Conservation (phyloP, 805 yeast species). For the Wickerhamomyces pijperi region DNA sequence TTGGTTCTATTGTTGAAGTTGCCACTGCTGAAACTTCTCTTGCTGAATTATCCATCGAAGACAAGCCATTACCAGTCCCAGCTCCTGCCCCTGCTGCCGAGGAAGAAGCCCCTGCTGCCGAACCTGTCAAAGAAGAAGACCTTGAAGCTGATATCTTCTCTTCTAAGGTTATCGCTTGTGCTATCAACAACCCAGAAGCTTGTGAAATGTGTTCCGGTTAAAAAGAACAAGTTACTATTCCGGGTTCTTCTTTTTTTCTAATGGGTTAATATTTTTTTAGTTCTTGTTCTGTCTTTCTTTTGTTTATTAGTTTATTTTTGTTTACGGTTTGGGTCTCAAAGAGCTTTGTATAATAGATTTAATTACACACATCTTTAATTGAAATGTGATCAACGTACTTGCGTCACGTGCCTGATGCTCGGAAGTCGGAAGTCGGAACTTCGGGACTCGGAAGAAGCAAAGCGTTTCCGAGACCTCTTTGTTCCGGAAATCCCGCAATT, state of each 20-base stretch:
- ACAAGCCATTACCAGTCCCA: conserved; percentile 21
- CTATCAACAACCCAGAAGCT: conserved; percentile 92
- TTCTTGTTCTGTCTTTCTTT: background rate
- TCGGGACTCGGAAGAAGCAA: no score
- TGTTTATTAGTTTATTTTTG: background rate
- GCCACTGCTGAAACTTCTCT: conserved; percentile 23
- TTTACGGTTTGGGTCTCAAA: background rate
- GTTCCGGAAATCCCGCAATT: no score
- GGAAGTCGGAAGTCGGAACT: no score
- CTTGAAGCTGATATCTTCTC: conserved; percentile 76
- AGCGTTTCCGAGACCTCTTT: no score
- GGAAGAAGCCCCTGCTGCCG: conserved; percentile 12
- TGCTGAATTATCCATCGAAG: conserved; percentile 30
- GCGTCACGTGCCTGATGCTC: no score
- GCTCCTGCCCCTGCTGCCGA: conserved; percentile 16
- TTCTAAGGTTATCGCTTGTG: conserved; percentile 91
- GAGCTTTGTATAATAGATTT: background rate
- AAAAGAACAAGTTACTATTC: no score
- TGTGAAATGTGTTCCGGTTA: conserved; percentile 99
- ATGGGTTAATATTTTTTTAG: background rate
- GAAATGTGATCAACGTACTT: background rate
- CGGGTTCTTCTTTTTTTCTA: background rate
- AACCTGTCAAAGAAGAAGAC: conserved; percentile 23
- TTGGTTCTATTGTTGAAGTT: conserved; percentile 14
- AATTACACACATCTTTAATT: background rate